These are phyloP conservation scores for Eutrema salsugineum DNA, from an alignment of 441 rosid species.

Conservation along the genomic window DNA sequence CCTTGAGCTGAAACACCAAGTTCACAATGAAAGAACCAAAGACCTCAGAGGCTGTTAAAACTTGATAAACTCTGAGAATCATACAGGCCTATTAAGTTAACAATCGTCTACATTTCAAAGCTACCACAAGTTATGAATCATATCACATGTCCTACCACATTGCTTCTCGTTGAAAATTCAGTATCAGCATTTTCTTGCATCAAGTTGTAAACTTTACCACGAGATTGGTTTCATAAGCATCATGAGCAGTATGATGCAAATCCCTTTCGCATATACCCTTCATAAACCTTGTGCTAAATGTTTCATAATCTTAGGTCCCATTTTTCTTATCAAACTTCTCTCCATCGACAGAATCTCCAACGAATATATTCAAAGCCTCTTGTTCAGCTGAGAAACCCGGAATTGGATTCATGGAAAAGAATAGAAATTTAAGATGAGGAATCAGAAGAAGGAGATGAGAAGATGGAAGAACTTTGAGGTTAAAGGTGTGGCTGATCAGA, in stretches of 20 bases:
- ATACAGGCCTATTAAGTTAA: neutral
- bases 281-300: conserved; percentile 56
- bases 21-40: conserved; percentile 6
- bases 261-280: conserved; percentile 46
- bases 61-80: neutral
- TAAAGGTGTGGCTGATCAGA: too few relatives aligned
- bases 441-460: too few relatives aligned
- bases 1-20: neutral
- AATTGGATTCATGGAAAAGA: too few relatives aligned
- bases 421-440: too few relatives aligned
- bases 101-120: neutral
- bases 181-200: neutral
- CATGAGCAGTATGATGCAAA: conserved; percentile 58
- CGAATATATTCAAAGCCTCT: conserved; percentile 32
- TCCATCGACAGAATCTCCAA: conserved; percentile 57
- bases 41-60: neutral
- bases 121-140: neutral
- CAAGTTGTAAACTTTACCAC: conserved; percentile 32
- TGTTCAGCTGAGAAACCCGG: conserved; percentile 14
- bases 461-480: too few relatives aligned
- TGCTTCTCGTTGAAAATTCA: neutral
- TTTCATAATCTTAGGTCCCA: conserved; percentile 67
- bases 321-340: conserved; percentile 55
- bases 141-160: neutral
- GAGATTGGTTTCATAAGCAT: conserved; percentile 60